Evolutionary conservation across 2,329 filamentous ascomycete species (phyloP), one percentile per base, ranked within the genome.

Genomic region (Apiospora kogelbergensis): DNA sequence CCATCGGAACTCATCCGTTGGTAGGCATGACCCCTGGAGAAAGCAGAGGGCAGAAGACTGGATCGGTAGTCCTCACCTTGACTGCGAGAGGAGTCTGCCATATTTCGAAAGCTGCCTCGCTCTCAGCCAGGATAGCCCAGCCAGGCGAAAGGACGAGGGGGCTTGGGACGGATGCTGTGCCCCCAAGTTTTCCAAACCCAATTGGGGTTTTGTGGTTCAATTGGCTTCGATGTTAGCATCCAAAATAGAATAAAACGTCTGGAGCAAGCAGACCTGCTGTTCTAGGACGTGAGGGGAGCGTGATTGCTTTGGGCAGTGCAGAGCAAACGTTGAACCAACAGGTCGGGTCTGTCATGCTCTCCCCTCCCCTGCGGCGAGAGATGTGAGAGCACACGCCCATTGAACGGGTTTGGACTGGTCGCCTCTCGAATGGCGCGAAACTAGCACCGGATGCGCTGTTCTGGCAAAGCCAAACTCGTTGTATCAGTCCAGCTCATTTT

Each of bases 1-100:
- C 40, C 33, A 48, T 33, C 45, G 37, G 69, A 46, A 24, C 40
- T 44, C 69, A 70, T 70, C 53, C 67, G 63, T 26, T 68, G 67
- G 33, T 67, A 67, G 15, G 44, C 37, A 37, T 37, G 65, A 9
- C 33, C 42, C 33, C 45, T 30, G 10, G 65, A 57, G 33, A 67
- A 67, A 20, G 45, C 45, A 15, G 65, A 67, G 45, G 46, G 46
- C 9, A 67, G 30, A n/a, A 67, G 33, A 45, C 63, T 60, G 30
- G 30, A n/a, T n/a, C 53, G 53, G 1, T 60, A 30, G 20, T 9
- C 30, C 20, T 60, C 53, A 37, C 22, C 53, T 37, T 37, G 53
- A n/a, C 30, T 30, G 20, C 53, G 30, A 20, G 53, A 60, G 30
- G 53, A 37, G 53, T 60, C 53, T 11, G 26, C 53, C 53, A 60